Base-by-base conservation (phyloP, 345 rosid species). In the Ricinus communis region DNA sequence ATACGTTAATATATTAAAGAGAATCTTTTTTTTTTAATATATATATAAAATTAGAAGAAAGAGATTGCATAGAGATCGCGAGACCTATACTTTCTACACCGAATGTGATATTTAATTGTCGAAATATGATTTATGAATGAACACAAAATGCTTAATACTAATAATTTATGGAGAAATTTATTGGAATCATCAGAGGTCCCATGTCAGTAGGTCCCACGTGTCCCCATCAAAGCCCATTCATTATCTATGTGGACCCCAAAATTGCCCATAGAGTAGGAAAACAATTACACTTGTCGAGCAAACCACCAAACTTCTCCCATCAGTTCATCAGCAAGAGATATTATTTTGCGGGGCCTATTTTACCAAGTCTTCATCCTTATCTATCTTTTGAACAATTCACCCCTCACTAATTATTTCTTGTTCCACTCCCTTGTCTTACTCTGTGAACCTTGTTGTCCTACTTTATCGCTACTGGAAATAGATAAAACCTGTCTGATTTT, bases 291-390 rank as follows among this genome's bases (percentile, higher is more conserved):
- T 10, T 69, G 80, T 46, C 9, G 22, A 62, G 53, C 72, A 45
- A 76, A 10, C 71, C 68, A 21, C 61, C 61, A 31, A 41, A 27
- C 27, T 46, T 18, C 18, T n/a, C 68, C 14, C 24, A 14, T 18
- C 63, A 36, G 24, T 0, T 21, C 28, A 77, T 62, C 67, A 59
- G 30, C n/a, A 45, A 15, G 13, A 46, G 79, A 73, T 78, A 77
- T 80, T 77, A 58, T 46, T 61, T 65, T 40, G 71, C 65, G 85
- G 80, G 83, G 8, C 85, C 84, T 78, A 22, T 8, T 15, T 75
- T 76, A 64, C 81, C 9, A 52, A 71, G 71, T 83, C 85, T 59
- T 79, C 87, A 70, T 81, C 85, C 88, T 86, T 85, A 86, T 88
- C 91, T 81, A 41, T 38, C 74, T 69, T 66, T 31, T 10, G 1